Base-by-base conservation (phyloP, 768 basidiomycete genomes). In the Amanita jacksonii region DNA sequence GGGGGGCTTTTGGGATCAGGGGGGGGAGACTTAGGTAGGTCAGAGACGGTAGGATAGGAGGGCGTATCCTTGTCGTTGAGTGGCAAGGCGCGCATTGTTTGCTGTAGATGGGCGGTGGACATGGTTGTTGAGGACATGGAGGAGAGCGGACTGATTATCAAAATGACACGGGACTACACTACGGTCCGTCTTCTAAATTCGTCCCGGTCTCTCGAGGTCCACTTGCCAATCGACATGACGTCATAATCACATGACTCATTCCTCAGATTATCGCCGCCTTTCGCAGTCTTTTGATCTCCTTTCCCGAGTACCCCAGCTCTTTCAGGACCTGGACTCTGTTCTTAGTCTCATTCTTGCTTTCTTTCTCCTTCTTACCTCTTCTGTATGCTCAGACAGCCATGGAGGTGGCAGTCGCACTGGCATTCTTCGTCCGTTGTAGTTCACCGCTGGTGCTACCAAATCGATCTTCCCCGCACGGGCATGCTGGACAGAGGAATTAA, bases 331-430 rank as follows among this genome's bases (percentile, higher is more conserved):
- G 47, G 47, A 37, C 43, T 45, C 10, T 40, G 24, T 45, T 42
- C 9, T 48, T 39, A 49, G 31, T 18, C 20, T 37, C 9, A 20
- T 16, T 13, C 30, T 30, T 28, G 18, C 15, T 37, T 36, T 33
- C 23, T 4, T 19, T n/a, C 4, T 37, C 27, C 25, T 31, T 46
- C 32, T 41, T 43, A 81, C 83, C 76, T 89, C 84, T 3, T 64
- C 66, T 10, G 88, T 91, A 60, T 91, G 89, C 52, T 91, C 77
- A 41, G 85, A 87, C 18, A 88, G 68, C 72, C 79, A 90, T n/a
- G 89, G 89, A 8, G 89, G 88, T n/a, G 86, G 75, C 46, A 76
- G 71, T 38, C 66, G 70, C 32, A 90, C 73, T 23, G 75, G 71
- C 78, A 88, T 87, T 53, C 78, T 77, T 59, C 70, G 65, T 13